phyloP scores from a whole-genome alignment of 257 asterid species.

The Nicotiana undulata region DNA sequence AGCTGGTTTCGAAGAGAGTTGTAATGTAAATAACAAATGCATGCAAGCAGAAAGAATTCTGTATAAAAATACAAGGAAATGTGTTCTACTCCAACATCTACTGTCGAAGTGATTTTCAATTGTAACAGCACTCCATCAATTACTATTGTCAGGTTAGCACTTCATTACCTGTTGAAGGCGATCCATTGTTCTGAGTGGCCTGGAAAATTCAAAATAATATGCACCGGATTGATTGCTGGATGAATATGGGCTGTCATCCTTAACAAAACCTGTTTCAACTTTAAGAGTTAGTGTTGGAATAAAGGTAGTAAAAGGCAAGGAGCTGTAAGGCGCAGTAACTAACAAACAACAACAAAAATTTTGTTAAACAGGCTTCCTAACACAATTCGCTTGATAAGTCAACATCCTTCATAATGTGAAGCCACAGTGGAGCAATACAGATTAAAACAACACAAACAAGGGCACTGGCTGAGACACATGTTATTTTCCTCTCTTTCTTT shows the following conservation, averaged over 20 bases:
- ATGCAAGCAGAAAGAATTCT: not conserved
- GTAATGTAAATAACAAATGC: not conserved
- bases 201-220: constrained; percentile 53
- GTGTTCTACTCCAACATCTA: not conserved
- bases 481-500: not conserved
- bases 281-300: not conserved
- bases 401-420: not conserved
- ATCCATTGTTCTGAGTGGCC: constrained; percentile 66
- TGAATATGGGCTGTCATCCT: constrained; percentile 50
- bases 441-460: not conserved
- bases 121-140: not conserved
- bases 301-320: not conserved
- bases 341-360: not conserved
- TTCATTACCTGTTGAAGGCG: constrained; percentile 42
- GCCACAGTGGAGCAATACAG: not conserved
- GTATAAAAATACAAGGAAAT: too few relatives aligned
- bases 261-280: constrained; percentile 32
- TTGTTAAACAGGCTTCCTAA: not conserved
- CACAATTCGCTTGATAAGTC: not conserved
- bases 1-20: not conserved
- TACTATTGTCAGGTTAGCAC: not conserved
- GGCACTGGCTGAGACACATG: not conserved
- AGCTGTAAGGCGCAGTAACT: not conserved
- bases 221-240: constrained; percentile 37
- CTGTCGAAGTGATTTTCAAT: not conserved